Evolutionary conservation across 2,329 filamentous ascomycete genomes (phyloP).

Genomic region (Cytospora chrysosperma): DNA sequence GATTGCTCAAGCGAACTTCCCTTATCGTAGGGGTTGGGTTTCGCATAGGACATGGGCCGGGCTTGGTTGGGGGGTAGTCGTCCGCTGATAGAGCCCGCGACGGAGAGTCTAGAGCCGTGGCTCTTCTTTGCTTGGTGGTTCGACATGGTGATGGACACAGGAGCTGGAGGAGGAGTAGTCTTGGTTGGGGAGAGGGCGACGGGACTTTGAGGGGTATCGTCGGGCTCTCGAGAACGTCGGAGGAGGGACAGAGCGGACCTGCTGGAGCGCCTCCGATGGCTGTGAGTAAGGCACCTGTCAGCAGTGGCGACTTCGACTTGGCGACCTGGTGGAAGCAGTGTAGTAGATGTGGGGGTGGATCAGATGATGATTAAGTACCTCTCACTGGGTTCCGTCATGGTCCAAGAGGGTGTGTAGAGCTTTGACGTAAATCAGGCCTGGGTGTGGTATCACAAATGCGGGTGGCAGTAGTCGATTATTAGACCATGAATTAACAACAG

Average conservation of each 20-base stretch:
- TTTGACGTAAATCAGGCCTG: too few relatives aligned
- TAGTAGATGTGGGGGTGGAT: not conserved
- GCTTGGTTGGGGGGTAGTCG: conserved; percentile 41
- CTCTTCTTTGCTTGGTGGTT: conserved; percentile 39
- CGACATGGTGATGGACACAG: conserved; percentile 37
- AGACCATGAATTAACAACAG: not conserved
- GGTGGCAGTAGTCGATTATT: not conserved
- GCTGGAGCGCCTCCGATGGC: conserved; percentile 48
- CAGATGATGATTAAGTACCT: conserved; percentile 9
- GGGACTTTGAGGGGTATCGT: conserved; percentile 40
- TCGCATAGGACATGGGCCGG: conserved; percentile 30
- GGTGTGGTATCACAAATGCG: not conserved
- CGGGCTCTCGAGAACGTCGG: conserved; percentile 47
- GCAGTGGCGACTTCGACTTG: conserved; percentile 1
- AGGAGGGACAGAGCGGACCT: conserved; percentile 56
- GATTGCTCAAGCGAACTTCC: conserved; percentile 78
- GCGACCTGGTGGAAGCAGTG: not conserved
- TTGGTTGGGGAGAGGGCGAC: conserved; percentile 33
- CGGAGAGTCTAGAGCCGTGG: conserved; percentile 49
- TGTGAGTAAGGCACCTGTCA: conserved; percentile 1
- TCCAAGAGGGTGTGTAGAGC: not conserved
- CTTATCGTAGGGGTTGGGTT: conserved; percentile 41
- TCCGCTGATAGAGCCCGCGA: conserved; percentile 40
- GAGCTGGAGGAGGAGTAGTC: conserved; percentile 34
- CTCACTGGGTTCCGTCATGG: conserved; percentile 23